These are phyloP conservation scores for Candida berthetii DNA, from an alignment of 805 yeast genomes.

Conservation along the genomic window DNA sequence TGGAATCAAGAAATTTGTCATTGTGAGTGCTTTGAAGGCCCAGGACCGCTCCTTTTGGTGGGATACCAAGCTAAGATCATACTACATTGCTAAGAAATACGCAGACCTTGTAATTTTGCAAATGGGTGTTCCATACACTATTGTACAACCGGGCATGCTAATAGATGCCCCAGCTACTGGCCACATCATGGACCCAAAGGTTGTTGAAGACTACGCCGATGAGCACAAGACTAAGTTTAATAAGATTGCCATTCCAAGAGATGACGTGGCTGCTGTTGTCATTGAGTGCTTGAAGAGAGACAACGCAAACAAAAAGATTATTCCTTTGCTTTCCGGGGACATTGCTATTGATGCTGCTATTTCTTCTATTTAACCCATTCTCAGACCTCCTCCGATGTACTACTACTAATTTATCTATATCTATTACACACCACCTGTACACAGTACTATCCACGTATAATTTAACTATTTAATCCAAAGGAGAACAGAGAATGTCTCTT, in stretches of 20 bases:
- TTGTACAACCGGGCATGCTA: slow-evolving; percentile 47
- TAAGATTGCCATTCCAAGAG: slow-evolving; percentile 29
- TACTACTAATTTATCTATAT: too few relatives aligned
- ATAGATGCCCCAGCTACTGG: slow-evolving; percentile 36
- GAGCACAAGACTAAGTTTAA: background rate
- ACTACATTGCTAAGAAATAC: slow-evolving; percentile 55
- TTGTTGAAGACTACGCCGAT: slow-evolving; percentile 10
- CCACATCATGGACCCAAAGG: slow-evolving; percentile 27
- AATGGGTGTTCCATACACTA: slow-evolving; percentile 41
- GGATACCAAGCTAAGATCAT: slow-evolving; percentile 32
- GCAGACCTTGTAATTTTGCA: slow-evolving; percentile 42
- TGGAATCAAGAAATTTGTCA: slow-evolving; percentile 36
- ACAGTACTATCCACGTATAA: too few relatives aligned
- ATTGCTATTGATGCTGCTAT: slow-evolving; percentile 14
- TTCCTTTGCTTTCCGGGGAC: slow-evolving; percentile 39
- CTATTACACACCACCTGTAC: too few relatives aligned
- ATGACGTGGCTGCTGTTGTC: slow-evolving; percentile 49
- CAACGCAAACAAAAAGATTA: slow-evolving; percentile 34
- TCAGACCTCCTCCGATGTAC: too few relatives aligned
- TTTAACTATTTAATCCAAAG: too few relatives aligned
- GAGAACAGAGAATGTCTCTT: too few relatives aligned
- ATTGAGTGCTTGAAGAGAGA: slow-evolving; percentile 28
- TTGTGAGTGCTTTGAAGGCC: slow-evolving; percentile 53
- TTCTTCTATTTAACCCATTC: background rate
- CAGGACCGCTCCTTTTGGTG: slow-evolving; percentile 42